A percentile compares a stretch with the other conserved stretches of the same genome.
phyloP scores from a whole-genome alignment of 768 basidiomycete genomes.

The Aureoboletus auriporus region DNA sequence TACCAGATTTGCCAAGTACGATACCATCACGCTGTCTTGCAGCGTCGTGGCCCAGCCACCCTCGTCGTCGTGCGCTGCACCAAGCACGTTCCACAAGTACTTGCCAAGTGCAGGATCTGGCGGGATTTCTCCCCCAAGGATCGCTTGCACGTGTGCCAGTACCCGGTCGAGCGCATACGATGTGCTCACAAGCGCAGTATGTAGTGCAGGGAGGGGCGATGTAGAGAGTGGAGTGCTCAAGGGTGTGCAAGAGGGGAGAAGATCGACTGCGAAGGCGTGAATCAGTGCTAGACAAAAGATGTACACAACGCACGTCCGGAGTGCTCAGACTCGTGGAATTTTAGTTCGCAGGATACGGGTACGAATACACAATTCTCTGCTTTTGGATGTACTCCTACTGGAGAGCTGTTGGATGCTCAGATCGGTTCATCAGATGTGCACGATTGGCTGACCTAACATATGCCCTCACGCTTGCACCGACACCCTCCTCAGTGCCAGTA shows the following conservation, averaged over 20 bases:
- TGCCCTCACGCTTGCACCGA: constrained; percentile 75
- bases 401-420: constrained; percentile 50
- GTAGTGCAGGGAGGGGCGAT: constrained; percentile 55
- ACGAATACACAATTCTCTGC: constrained; percentile 94
- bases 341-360: constrained; percentile 84
- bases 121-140: constrained; percentile 70
- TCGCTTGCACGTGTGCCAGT: constrained; percentile 76
- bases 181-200: constrained; percentile 58
- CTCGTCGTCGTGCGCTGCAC: constrained; percentile 69
- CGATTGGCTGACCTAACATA: constrained; percentile 65
- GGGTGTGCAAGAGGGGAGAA: constrained; percentile 52
- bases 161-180: constrained; percentile 81
- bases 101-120: constrained; percentile 86
- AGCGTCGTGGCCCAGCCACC: constrained; percentile 71
- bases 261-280: constrained; percentile 57
- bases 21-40: constrained; percentile 93
- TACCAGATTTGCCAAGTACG: constrained; percentile 90
- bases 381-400: constrained; percentile 84
- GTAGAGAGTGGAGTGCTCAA: constrained; percentile 34
- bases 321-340: constrained; percentile 78
- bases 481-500: constrained; percentile 66
- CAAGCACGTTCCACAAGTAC: constrained; percentile 85
- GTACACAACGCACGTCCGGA: constrained; percentile 65
- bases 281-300: background rate
- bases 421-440: constrained; percentile 2